Base-by-base conservation (phyloP, 2,329 filamentous ascomycete species). In the Fusarium haematococcum region DNA sequence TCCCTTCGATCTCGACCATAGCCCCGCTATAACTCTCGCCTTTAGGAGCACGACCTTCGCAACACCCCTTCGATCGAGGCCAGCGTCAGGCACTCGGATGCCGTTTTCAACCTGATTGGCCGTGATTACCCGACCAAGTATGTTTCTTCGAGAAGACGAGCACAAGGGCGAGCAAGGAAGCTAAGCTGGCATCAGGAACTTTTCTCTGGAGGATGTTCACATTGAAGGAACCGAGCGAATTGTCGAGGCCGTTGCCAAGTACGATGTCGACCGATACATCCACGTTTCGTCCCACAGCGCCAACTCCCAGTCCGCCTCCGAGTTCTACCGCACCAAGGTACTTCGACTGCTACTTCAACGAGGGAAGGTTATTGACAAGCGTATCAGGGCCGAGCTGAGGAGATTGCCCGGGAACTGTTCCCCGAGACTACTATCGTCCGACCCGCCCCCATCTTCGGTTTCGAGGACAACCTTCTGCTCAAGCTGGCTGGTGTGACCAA, bases 41-140 rank as follows among this genome's bases (percentile, higher is more conserved):
- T 25, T 30, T 71, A 95, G 94, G 97, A 99, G 90, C 97, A 94
- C 84, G 97, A 99, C 81, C 89, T 99, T 70, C 92, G 92, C 81
- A 99, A 99, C 85, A 98, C 95, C 48, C 89, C 93, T 77, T 98
- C 96, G 33, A 97, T 99, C 79, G 97, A 99, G 83, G 95, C 98
- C 85, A 97, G 94, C 80, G 95, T 99, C 63, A 91, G 97, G 79
- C 97, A 99, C 84, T 98, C 96, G 48, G 97, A 99, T 82, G 93
- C 98, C 73, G 97, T 99, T 75, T 98, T 97, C 88, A 99, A 99
- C 85, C 88, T 99, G 78, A 89, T 98, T 80, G 97, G 97, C 75
- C 93, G 96, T 74, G 93, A 96, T 84, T 98, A 98, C 83, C 94
- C 96, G 75, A 99, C 97, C 79, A 99, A 99, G 94, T 95, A 86